These are phyloP conservation scores for Didymella exigua DNA, from an alignment of 2,329 filamentous ascomycete genomes.

Conservation along the genomic window DNA sequence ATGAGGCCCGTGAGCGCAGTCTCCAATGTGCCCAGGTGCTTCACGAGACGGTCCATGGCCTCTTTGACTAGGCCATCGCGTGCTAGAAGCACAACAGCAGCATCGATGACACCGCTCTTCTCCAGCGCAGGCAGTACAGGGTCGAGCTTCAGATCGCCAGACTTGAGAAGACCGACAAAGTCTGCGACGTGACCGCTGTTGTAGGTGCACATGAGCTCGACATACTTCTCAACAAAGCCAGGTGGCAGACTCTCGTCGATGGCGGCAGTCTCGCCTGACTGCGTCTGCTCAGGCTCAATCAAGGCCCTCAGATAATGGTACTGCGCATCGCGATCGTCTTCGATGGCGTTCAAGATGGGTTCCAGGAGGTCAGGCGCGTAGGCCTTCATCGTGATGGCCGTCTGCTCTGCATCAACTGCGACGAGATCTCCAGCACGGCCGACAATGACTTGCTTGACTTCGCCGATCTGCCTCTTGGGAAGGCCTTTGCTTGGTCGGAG, in stretches of 20 bases:
- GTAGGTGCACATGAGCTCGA: slow-evolving; percentile 88
- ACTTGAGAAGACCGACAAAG: slow-evolving; percentile 78
- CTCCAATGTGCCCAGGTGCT: slow-evolving; percentile 79
- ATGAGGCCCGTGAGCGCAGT: slow-evolving; percentile 77
- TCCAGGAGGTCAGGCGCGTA: slow-evolving; percentile 69
- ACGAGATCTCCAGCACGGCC: slow-evolving; percentile 70
- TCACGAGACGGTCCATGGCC: slow-evolving; percentile 84
- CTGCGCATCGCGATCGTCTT: slow-evolving; percentile 67
- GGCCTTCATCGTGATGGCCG: slow-evolving; percentile 68
- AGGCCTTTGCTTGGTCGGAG: slow-evolving; percentile 69
- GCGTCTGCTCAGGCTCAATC: slow-evolving; percentile 64
- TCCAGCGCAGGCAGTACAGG: slow-evolving; percentile 86
- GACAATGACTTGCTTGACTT: slow-evolving; percentile 71
- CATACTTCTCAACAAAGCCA: slow-evolving; percentile 79
- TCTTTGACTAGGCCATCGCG: slow-evolving; percentile 81
- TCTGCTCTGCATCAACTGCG: slow-evolving; percentile 66
- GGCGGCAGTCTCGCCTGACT: not conserved
- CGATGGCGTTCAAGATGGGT: slow-evolving; percentile 66
- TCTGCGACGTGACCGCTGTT: slow-evolving; percentile 81
- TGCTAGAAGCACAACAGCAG: slow-evolving; percentile 87
- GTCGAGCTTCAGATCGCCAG: slow-evolving; percentile 78
- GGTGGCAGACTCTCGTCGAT: slow-evolving; percentile 48
- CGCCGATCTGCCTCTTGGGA: slow-evolving; percentile 71
- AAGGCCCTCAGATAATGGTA: slow-evolving; percentile 78
- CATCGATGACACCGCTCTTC: slow-evolving; percentile 86